Conservation (phyloP, 2,329 filamentous ascomycete species). For the Exophiala lecanii-corni region DNA sequence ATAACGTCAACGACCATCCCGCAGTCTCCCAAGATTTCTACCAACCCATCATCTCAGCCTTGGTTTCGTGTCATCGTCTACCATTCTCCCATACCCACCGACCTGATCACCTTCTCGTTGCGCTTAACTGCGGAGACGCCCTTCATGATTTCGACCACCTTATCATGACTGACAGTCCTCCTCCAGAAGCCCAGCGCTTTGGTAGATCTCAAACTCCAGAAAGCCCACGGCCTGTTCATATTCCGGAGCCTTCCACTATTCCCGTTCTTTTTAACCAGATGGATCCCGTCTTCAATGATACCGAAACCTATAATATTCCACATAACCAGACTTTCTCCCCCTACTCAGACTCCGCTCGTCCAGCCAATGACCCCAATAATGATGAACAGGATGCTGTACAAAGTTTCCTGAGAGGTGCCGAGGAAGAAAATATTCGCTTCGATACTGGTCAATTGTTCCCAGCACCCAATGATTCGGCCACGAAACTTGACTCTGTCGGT, state of each 20-base stretch:
- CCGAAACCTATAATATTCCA: slow-evolving; percentile 52
- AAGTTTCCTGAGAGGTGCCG: slow-evolving; percentile 25
- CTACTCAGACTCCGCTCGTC: slow-evolving; percentile 23
- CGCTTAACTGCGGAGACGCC: slow-evolving; percentile 12
- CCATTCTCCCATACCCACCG: slow-evolving; percentile 13
- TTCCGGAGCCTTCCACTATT: slow-evolving; percentile 64
- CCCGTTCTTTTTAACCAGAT: slow-evolving; percentile 67
- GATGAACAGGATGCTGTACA: slow-evolving; percentile 27
- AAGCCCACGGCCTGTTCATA: slow-evolving; percentile 65
- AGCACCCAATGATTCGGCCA: slow-evolving; percentile 10
- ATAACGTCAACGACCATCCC: too few relatives aligned
- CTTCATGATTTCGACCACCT: slow-evolving; percentile 19
- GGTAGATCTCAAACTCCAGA: slow-evolving; percentile 64
- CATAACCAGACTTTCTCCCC: slow-evolving; percentile 27
- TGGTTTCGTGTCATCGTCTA: not conserved
- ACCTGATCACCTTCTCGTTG: slow-evolving; percentile 11
- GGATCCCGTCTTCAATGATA: slow-evolving; percentile 67
- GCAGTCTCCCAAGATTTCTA: too few relatives aligned
- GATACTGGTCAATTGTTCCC: slow-evolving; percentile 7
- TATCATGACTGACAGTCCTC: slow-evolving; percentile 26
- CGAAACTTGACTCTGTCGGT: slow-evolving; percentile 13
- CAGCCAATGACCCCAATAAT: slow-evolving; percentile 25
- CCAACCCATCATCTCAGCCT: not conserved
- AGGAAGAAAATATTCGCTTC: slow-evolving; percentile 23
- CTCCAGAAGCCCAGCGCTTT: slow-evolving; percentile 43